Conservation (phyloP, 2,329 filamentous ascomycete species). For the Paecilomyces formosus region DNA sequence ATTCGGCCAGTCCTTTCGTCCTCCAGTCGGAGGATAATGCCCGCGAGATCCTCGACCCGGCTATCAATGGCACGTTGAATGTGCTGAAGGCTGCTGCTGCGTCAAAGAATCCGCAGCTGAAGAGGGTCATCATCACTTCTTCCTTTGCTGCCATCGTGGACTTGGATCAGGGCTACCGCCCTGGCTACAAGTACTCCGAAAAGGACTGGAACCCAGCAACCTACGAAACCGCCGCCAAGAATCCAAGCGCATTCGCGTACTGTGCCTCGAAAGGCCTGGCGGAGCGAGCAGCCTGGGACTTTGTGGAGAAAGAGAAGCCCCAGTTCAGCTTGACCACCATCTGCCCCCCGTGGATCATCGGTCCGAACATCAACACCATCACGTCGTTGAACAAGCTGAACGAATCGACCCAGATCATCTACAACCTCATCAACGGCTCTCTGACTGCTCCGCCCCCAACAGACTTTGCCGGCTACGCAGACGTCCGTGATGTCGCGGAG, state of each 20-base stretch:
- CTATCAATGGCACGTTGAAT: conserved; percentile 52
- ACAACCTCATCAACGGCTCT: conserved; percentile 53
- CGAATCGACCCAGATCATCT: conserved; percentile 60
- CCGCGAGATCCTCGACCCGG: conserved; percentile 20
- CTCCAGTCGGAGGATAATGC: conserved; percentile 46
- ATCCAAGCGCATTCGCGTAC: neutral
- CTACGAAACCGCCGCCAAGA: conserved; percentile 16
- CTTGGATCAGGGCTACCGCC: neutral
- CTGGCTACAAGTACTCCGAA: conserved; percentile 6
- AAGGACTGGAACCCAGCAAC: conserved; percentile 30
- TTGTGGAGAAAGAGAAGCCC: conserved; percentile 45
- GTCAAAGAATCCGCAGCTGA: conserved; percentile 51
- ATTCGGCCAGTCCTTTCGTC: conserved; percentile 65
- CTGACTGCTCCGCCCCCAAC: conserved; percentile 44
- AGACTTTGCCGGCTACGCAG: conserved; percentile 49
- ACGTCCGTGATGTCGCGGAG: conserved; percentile 35
- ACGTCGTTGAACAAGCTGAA: conserved; percentile 54
- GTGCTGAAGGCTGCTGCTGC: conserved; percentile 52
- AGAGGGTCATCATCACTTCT: conserved; percentile 60
- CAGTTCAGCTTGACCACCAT: conserved; percentile 52
- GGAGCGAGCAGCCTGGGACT: conserved; percentile 57
- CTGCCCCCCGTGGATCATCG: conserved; percentile 53
- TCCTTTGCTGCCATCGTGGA: conserved; percentile 52
- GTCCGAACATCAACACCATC: conserved; percentile 54
- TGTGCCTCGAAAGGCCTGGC: neutral